These are phyloP conservation scores for Leptomonas pyrrhocoris DNA, from an alignment of 208 protist genomes.

Conservation along the genomic window DNA sequence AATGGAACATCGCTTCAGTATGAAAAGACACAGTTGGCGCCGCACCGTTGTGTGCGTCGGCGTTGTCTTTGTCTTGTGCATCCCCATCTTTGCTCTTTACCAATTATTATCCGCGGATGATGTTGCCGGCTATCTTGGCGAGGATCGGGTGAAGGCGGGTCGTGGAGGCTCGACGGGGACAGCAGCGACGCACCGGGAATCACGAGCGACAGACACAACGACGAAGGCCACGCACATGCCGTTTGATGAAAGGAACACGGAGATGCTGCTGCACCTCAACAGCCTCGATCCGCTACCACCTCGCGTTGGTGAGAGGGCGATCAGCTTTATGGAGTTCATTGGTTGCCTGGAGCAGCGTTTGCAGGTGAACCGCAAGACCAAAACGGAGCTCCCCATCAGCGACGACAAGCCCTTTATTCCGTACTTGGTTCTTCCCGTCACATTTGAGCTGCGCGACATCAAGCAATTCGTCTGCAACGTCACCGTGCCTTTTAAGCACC, in stretches of 20 bases:
- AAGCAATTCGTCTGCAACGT: constrained; percentile 28
- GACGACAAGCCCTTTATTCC: background rate
- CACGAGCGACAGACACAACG: too few species aligned
- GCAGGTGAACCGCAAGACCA: constrained; percentile 10
- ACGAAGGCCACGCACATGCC: background rate
- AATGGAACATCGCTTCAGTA: background rate
- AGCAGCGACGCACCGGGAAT: too few species aligned
- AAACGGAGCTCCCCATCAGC: constrained; percentile 14
- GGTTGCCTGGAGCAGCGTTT: constrained; percentile 27
- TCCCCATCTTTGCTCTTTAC: constrained; percentile 1
- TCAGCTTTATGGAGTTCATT: constrained; percentile 23
- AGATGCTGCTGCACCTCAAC: background rate
- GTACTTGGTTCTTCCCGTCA: constrained; percentile 18
- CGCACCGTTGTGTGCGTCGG: background rate
- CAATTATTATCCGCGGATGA: background rate
- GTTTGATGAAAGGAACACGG: background rate
- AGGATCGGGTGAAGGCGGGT: background rate
- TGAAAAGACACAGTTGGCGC: background rate
- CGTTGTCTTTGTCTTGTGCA: background rate
- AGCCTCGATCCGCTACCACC: background rate
- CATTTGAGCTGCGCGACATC: constrained; percentile 16
- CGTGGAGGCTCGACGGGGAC: background rate
- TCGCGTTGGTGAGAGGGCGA: constrained; percentile 1
- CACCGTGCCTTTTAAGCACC: constrained; percentile 17
- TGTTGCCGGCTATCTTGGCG: background rate